Evolutionary conservation across 208 protist genomes (phyloP).

Genomic region (Blastocrithidia nonstop): DNA sequence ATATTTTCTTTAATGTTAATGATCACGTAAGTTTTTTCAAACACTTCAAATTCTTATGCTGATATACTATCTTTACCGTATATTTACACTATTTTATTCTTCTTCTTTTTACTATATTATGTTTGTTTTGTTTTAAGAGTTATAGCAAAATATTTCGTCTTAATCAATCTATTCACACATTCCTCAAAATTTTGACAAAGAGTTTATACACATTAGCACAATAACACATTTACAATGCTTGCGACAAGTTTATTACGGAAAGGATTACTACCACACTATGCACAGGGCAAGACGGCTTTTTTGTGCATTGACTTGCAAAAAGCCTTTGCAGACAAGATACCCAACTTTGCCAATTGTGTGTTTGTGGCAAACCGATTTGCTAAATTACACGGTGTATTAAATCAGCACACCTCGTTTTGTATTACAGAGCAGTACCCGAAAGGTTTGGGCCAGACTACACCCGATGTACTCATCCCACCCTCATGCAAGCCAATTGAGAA

Average conservation of each 20-base stretch:
- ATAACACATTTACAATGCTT: background rate
- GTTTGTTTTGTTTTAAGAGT: background rate
- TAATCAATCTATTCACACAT: background rate
- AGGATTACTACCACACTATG: slow-evolving; percentile 26
- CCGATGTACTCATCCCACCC: slow-evolving; percentile 35
- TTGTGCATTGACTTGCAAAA: slow-evolving; percentile 59
- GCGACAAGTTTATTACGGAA: background rate
- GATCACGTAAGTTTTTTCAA: too few species aligned
- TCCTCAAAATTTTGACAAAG: too few species aligned
- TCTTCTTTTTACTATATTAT: too few species aligned
- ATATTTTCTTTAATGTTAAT: too few species aligned
- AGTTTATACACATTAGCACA: background rate
- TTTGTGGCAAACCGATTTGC: slow-evolving; percentile 66
- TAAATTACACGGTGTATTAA: slow-evolving; percentile 21
- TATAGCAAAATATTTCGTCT: background rate
- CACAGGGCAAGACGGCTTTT: slow-evolving; percentile 44
- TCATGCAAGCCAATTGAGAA: slow-evolving; percentile 24
- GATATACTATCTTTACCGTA: too few species aligned
- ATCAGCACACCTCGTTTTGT: slow-evolving; percentile 50
- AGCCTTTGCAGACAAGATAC: slow-evolving; percentile 37
- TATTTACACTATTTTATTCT: too few species aligned
- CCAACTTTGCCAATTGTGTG: slow-evolving; percentile 51
- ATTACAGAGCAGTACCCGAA: slow-evolving; percentile 79
- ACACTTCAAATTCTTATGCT: too few species aligned
- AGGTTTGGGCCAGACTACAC: slow-evolving; percentile 36